Evolutionary conservation across 2,329 filamentous ascomycete species (phyloP), one percentile per base, ranked within the genome.

Genomic region (Eutypa lata): DNA sequence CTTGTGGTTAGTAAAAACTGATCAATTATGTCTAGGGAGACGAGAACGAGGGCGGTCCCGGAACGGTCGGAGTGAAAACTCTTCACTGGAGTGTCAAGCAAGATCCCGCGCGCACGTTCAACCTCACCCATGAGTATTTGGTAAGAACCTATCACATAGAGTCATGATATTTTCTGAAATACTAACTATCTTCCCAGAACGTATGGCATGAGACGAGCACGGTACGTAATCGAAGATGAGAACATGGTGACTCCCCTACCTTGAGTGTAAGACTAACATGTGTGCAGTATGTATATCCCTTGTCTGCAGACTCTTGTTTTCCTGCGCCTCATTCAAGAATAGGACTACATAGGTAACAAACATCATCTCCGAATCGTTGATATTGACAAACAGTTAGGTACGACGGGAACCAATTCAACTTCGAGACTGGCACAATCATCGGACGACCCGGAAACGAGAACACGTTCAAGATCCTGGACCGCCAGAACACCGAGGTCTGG

Each of bases 391-490:
- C 11, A 19, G 21, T 19, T 44, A 44, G 40, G 40, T 44, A 10
- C 19, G 40, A 44, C 18, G 40, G 40, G 18, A 68, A 68, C 53
- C 68, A 70, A 48, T 70, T 71, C 57, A 69, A 70, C 60, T 70
- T 69, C 44, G 54, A 68, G 37, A 57, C 58, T 7, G 67, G 68
- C 19, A 68, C 65, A 7, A 56, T 69, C 44, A 67, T 68, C 47
- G 73, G 72, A 54, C 65, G 67, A 56, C 57, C 65, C 42, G 60
- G 66, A 54, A 58, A 71, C 47, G 64, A 68, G 59, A 66, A 72
- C 61, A 72, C 68, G n/a, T 75, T 69, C 64, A 75, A 75, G 65
- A 59, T 75, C 38, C 62, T 75, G 18, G 66, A 73, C 61, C 67
- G 73, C 1, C 56, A 69, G 50, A 72, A 70, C 63, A 64, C 62